A percentile compares a stretch with the other conserved stretches of the same genome.
phyloP scores from a whole-genome alignment of 2,329 filamentous ascomycete species.

The Cercospora sesami region DNA sequence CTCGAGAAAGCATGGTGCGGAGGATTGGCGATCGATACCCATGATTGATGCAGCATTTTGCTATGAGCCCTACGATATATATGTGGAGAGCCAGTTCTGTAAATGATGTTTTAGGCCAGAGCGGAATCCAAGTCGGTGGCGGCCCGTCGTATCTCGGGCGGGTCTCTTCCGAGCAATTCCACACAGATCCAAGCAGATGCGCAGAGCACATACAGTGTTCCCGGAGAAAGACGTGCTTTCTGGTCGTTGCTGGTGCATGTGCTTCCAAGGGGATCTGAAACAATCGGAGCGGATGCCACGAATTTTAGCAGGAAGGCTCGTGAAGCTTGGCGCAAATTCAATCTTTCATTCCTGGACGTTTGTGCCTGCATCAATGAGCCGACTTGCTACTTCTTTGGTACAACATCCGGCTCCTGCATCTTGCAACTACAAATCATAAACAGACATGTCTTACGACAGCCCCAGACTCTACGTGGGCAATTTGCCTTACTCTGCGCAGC shows the following conservation, averaged over 20 bases:
- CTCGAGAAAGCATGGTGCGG: background rate
- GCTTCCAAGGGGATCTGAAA: slow-evolving; percentile 1
- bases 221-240: background rate
- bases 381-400: background rate
- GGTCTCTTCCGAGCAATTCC: no score
- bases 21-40: slow-evolving; percentile 7
- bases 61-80: slow-evolving; percentile 7
- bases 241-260: background rate
- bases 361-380: slow-evolving; percentile 11
- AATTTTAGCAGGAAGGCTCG: slow-evolving; percentile 9
- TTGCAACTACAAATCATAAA: background rate
- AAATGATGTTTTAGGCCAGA: background rate
- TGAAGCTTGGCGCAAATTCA: slow-evolving; percentile 10
- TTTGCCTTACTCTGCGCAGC: slow-evolving; percentile 56
- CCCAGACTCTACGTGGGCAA: slow-evolving; percentile 54
- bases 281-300: slow-evolving; percentile 2
- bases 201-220: background rate
- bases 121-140: background rate
- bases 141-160: no score
- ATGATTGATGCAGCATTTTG: slow-evolving; percentile 16
- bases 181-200: background rate
- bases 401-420: background rate
- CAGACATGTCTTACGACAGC: slow-evolving; percentile 6
- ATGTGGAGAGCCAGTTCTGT: slow-evolving; percentile 3
- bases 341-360: background rate